Base-by-base conservation (phyloP, 306 rosid genomes). In the Pyrus communis region DNA sequence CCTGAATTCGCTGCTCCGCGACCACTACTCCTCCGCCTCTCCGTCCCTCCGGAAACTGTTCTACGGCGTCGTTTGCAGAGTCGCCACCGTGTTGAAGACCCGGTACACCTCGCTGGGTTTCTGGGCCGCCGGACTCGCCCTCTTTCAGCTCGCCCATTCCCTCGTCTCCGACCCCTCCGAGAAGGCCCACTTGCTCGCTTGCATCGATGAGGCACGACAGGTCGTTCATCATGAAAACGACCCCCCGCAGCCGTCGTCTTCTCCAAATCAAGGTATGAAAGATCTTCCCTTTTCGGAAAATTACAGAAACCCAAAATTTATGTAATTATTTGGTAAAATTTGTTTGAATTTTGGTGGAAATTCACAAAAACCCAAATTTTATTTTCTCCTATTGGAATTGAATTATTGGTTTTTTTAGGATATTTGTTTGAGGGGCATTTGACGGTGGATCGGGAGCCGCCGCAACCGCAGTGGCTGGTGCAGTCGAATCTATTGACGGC, bases 391-490 rank as follows among this genome's bases (percentile, higher is more conserved):
- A 17, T 13, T 4, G 43, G 21, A 51, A 74, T 23, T 65, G 27
- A 3, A 51, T 1, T 51, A 0, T 14, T 45, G 61, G 43, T 67
- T 80, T 69, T 69, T 84, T 84, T 75, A 92, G 97, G 97, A 42
- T 95, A 89, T 84, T 91, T 95, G 49, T 95, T 95, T 84, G 99
- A 95, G 91, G 97, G 98, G 40, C 97, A 92, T 83, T 91, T 92
- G 65, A 95, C 99, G 1, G 89, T 92, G 74, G 99, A 91, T 91
- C 90, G 78, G 4, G 99, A 95, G 84, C 97, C 97, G 13, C 91
- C 97, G 19, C 97, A 87, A 81, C 99, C 97, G 31, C 91, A 88
- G 67, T 95, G 97, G 99, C 75, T 95, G 86, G 97, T 88, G 79
- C 93, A 91, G 52, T 77, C 91, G 66, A 92, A 89, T 82, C 87